Percentiles rank a stretch among this genome's conserved stretches.
Conservation (phyloP, 2,329 filamentous ascomycete species). For the Diaporthe ampelina region DNA sequence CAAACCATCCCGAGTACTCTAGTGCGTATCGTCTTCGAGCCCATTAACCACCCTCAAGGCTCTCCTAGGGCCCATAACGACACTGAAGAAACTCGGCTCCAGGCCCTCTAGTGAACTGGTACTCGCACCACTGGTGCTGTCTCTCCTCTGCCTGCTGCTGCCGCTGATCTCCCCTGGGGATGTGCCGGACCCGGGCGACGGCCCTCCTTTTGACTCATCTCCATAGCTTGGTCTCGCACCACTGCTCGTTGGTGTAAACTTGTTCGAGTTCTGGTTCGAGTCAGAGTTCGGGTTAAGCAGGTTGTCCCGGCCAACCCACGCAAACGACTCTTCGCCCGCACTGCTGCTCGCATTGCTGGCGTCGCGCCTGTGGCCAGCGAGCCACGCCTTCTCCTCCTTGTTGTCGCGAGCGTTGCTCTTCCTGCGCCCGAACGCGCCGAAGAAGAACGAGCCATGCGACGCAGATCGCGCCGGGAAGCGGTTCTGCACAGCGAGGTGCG, state of each 20-base stretch:
- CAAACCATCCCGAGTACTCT: not conserved
- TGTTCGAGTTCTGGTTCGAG: constrained; percentile 23
- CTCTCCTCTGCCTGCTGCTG: constrained; percentile 45
- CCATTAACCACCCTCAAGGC: constrained; percentile 75
- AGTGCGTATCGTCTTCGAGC: constrained; percentile 45
- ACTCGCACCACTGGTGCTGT: constrained; percentile 53
- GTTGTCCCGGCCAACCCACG: constrained; percentile 44
- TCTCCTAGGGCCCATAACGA: constrained; percentile 73
- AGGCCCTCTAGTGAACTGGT: constrained; percentile 55
- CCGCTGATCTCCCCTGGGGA: constrained; percentile 44
- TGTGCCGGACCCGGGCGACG: constrained; percentile 44
- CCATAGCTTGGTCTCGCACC: constrained; percentile 34
- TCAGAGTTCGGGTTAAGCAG: constrained; percentile 45
- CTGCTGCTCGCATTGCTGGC: constrained; percentile 38
- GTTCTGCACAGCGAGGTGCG: constrained; percentile 76
- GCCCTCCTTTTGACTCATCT: constrained; percentile 37
- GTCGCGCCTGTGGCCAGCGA: constrained; percentile 36
- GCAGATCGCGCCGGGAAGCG: constrained; percentile 55
- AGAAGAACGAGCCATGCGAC: constrained; percentile 50
- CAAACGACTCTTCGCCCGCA: constrained; percentile 43
- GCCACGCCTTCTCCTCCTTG: constrained; percentile 39
- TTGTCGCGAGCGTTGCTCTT: constrained; percentile 37
- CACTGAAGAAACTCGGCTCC: constrained; percentile 76
- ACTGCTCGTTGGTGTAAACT: constrained; percentile 29
- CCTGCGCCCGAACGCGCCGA: constrained; percentile 48